These are phyloP conservation scores for Penicillium sp. DNA, from an alignment of 2,329 filamentous ascomycete genomes.

Conservation along the genomic window DNA sequence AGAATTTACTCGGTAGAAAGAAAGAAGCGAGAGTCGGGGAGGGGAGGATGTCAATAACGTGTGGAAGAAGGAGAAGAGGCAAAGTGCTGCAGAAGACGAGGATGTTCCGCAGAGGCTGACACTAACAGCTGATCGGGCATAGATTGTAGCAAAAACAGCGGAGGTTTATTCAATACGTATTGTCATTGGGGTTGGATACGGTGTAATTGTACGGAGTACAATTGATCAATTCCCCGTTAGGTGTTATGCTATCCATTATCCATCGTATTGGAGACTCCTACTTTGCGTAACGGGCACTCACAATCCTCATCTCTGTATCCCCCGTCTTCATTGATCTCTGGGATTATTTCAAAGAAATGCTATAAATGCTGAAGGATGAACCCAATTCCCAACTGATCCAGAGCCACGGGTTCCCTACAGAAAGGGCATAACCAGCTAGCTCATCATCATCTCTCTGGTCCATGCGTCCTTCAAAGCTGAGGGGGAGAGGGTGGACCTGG, in stretches of 20 bases:
- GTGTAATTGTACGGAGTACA: background rate
- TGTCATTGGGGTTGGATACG: background rate
- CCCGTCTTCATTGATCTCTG: background rate
- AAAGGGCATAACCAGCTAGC: background rate
- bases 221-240: background rate
- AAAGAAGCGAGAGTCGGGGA: background rate
- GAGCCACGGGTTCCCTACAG: background rate
- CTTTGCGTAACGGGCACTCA: background rate
- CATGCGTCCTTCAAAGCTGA: background rate
- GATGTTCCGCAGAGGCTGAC: background rate
- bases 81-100: background rate
- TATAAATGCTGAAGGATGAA: background rate
- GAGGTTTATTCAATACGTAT: background rate
- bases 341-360: background rate
- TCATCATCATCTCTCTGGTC: background rate
- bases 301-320: background rate
- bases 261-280: background rate
- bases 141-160: background rate
- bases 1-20: background rate
- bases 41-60: background rate
- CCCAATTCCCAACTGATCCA: background rate
- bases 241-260: too few relatives aligned
- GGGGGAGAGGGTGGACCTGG: background rate
- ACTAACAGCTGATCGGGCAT: conserved; percentile 1
- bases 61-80: background rate